Evolutionary conservation across 768 basidiomycete species (phyloP), one percentile per base, ranked within the genome.

Genomic region (Auricularia sp.): DNA sequence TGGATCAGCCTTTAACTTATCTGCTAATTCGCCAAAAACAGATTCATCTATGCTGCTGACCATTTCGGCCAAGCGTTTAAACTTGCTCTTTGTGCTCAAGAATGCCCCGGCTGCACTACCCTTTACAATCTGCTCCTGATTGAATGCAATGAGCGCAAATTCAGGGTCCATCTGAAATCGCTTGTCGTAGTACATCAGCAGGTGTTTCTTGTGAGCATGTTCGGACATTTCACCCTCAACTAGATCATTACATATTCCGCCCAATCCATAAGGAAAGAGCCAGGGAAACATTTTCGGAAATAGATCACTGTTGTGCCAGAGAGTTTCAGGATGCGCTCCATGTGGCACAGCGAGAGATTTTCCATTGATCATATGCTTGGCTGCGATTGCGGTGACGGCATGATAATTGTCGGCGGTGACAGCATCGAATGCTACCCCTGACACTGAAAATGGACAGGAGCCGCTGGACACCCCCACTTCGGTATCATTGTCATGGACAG

Each of bases 151-250:
- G 45, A 79, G 74, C 1, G 76, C 70, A 66, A 79, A 81, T 21
- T 72, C 64, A 1, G 68, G 10, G 63, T 80, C 78, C 0, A n/a
- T 64, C 64, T 80, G 80, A 68, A 81, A 81, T 0, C 73, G 67
- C 54, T 77, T 77, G 63, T 79, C 78, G 63, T 76, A 71, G 66
- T 78, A 80, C 74, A 77, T 73, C 1, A 81, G 64, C 0, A 77
- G 59, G 16, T 68, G 54, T 21, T 65, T 64, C 29, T 75, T 76
- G 51, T 77, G 76, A 4, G 35, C 42, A 21, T 44, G 36, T 42
- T 63, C 62, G 16, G 62, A 44, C 16, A 63, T 44, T 13, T 29
- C 24, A 7, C 24, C 24, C 24, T 13, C 4, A 7, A 36, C 24
- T 11, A 7, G 4, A 8, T 14, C 21, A 42, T 63, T 63, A 7